Conservation (phyloP, 2,329 filamentous ascomycete genomes). For the Nectriaceae sp. region DNA sequence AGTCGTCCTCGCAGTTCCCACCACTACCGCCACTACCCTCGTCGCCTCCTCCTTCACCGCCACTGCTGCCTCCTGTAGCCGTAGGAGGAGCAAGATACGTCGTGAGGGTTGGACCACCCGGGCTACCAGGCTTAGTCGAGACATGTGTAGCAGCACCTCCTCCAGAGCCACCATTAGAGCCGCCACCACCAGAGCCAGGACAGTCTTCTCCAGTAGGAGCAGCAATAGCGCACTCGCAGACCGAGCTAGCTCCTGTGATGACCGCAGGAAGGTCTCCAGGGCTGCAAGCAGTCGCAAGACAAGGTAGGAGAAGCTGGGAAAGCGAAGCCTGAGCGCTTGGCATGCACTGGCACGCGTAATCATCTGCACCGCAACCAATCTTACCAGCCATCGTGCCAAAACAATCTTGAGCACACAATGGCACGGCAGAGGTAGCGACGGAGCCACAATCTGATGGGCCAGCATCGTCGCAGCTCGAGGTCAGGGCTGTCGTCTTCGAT, state of each 20-base stretch:
- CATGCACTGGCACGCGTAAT: constrained; percentile 32
- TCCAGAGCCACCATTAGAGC: background rate
- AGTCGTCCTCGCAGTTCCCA: background rate
- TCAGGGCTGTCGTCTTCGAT: background rate
- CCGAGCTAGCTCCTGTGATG: constrained; percentile 25
- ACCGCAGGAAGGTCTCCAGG: constrained; percentile 22
- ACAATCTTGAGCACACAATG: constrained; percentile 29
- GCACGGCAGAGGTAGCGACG: constrained; percentile 28
- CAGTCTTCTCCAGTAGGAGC: constrained; percentile 11
- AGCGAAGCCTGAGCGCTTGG: constrained; percentile 22
- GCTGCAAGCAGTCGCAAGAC: constrained; percentile 25
- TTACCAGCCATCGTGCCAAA: constrained; percentile 28
- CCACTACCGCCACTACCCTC: constrained; percentile 5
- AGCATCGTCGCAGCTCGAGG: constrained; percentile 11
- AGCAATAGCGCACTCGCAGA: constrained; percentile 16
- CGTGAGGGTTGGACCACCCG: constrained; percentile 7
- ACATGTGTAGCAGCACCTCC: background rate
- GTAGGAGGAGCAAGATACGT: background rate
- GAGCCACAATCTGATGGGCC: constrained; percentile 25
- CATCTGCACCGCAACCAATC: constrained; percentile 27
- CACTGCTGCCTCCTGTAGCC: background rate
- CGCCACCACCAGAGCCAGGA: constrained; percentile 2
- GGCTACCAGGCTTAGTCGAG: constrained; percentile 2
- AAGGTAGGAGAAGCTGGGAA: constrained; percentile 27
- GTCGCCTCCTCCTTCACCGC: background rate